Evolutionary conservation across 83 land plant species (phyloP), one percentile per base, ranked within the genome.

Genomic region (Larix sibirica): DNA sequence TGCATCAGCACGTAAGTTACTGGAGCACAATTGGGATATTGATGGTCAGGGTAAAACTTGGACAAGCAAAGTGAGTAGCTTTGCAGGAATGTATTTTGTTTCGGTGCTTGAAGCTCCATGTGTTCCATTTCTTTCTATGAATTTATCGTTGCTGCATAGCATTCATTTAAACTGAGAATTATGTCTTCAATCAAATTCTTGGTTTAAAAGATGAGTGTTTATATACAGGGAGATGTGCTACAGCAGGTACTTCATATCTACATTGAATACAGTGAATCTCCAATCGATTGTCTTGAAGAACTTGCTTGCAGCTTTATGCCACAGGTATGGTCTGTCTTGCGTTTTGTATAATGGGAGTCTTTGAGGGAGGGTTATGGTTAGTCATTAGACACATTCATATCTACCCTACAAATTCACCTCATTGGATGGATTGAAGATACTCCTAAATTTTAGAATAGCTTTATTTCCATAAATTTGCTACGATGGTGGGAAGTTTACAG

Each of bases 271-370:
- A 91, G 81, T 73, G 88, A 91, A 33, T 90, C 96, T 6, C 87
- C 96, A 74, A 76, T 87, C 59, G 96, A 94, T 77, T 75, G 91
- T 58, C 87, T 97, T 36, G 86, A 88, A 80, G 91, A 94, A 77
- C 91, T 97, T 20, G 90, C 94, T 31, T 88, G 95, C 83, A 90
- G 88, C 24, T 70, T 90, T 54, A 82, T 95, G 86, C 92, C 96
- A 70, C 96, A 95, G 95, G 99, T 97, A 47, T 18, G 13, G 21
- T 75, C 0, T 74, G 26, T 81, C 40, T 21, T 58, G 44, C 10
- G 56, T 38, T 79, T 80, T n/a, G 18, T 17, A 24, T 59, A n/a
- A 24, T 21, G 10, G 3, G 31, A 12, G 59, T 12, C 54, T 50
- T 75, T 28, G 26, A 69, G 38, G 38, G 74, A 50, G 56, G 56